phyloP scores from a whole-genome alignment of 768 basidiomycete genomes.

The Lentinula sp. region DNA sequence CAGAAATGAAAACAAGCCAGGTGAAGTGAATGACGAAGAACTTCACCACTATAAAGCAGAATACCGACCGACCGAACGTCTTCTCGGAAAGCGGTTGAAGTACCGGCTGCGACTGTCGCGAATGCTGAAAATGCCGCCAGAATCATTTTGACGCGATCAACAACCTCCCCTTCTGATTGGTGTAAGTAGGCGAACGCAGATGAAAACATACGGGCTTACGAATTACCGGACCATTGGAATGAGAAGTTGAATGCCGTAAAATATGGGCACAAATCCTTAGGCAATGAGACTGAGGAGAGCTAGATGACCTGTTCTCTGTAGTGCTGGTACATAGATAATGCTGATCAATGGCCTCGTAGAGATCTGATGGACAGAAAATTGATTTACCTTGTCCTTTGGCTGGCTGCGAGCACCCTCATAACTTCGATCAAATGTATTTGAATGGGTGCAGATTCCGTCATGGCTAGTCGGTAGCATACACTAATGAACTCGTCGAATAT shows the following conservation, averaged over 20 bases:
- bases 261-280: slow-evolving; percentile 79
- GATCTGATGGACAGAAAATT: background rate
- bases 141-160: slow-evolving; percentile 61
- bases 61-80: slow-evolving; percentile 77
- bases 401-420: slow-evolving; percentile 49
- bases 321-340: slow-evolving; percentile 13
- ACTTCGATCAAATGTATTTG: slow-evolving; percentile 71
- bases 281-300: slow-evolving; percentile 59
- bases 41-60: slow-evolving; percentile 70
- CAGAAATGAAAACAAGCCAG: slow-evolving; percentile 6
- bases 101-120: slow-evolving; percentile 48
- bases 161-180: slow-evolving; percentile 38
- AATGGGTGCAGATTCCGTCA: slow-evolving; percentile 73
- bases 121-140: slow-evolving; percentile 58
- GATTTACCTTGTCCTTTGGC: slow-evolving; percentile 20
- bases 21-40: background rate
- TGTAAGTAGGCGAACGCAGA: slow-evolving; percentile 6
- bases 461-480: slow-evolving; percentile 82
- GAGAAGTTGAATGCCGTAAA: slow-evolving; percentile 64
- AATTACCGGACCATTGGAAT: slow-evolving; percentile 41
- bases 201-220: slow-evolving; percentile 29
- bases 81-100: slow-evolving; percentile 53
- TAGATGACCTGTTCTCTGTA: slow-evolving; percentile 32
- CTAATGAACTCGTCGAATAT: slow-evolving; percentile 89
- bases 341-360: background rate